Evolutionary conservation across 73 alveolate species (phyloP).

Genomic region (Urostyla sp.): DNA sequence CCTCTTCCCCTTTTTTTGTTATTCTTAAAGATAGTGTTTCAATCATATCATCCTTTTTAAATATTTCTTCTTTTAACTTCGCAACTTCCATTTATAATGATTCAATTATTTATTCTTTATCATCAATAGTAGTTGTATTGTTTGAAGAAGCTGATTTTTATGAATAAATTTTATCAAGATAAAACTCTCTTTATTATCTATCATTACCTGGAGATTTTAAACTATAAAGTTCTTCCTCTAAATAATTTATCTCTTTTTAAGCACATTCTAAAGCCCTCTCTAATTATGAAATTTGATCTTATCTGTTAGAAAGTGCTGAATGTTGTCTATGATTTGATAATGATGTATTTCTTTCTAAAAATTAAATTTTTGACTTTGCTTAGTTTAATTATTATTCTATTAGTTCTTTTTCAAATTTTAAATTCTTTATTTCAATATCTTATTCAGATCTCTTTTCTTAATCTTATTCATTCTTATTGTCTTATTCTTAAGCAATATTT

Average conservation of each 20-base stretch:
- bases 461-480: neutral
- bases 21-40: constrained; percentile 25
- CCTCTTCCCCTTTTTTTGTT: constrained; percentile 33
- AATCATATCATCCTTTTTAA: constrained; percentile 28
- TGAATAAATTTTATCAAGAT: no score
- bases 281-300: neutral
- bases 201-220: no score
- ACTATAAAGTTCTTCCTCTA: no score
- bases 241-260: neutral
- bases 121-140: no score
- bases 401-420: no score
- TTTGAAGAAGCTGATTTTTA: no score
- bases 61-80: constrained; percentile 29
- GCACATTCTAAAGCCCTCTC: neutral
- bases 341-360: no score
- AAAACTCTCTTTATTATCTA: no score
- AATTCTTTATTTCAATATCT: neutral
- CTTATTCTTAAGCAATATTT: neutral
- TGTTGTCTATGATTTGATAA: no score
- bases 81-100: neutral
- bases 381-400: no score
- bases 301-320: neutral
- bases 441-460: neutral
- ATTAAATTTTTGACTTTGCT: no score
- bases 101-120: constrained; percentile 32